phyloP scores from a whole-genome alignment of 2,329 filamentous ascomycete species.

The Penicillium sp. region DNA sequence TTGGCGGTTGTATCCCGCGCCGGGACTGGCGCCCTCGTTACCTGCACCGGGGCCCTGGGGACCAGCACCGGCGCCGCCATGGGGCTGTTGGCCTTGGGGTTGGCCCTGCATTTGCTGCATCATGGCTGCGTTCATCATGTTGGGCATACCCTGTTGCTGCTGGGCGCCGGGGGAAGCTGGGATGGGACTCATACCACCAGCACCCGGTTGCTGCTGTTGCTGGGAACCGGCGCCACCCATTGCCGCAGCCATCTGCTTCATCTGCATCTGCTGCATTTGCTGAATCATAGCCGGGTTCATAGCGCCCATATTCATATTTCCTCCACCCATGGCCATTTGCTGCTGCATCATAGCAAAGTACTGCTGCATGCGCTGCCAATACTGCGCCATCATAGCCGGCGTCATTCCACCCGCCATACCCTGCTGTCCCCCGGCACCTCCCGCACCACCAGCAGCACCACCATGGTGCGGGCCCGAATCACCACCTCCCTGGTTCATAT shows the following conservation, averaged over 20 bases:
- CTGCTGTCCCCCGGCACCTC: conserved; percentile 41
- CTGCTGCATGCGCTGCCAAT: conserved; percentile 98
- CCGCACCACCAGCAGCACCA: conserved; percentile 38
- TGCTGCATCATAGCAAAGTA: conserved; percentile 96
- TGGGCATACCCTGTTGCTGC: conserved; percentile 59
- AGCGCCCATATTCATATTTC: conserved; percentile 64
- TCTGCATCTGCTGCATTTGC: conserved; percentile 70
- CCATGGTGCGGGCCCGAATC: conserved; percentile 53
- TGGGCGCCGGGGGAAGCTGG: conserved; percentile 57
- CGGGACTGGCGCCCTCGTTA: conserved; percentile 50
- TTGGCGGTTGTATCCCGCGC: conserved; percentile 53
- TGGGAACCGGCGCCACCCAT: conserved; percentile 60
- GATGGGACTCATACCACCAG: conserved; percentile 42
- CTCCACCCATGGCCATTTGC: conserved; percentile 69
- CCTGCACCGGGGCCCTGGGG: conserved; percentile 6
- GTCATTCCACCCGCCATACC: conserved; percentile 72
- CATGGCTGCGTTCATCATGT: conserved; percentile 74
- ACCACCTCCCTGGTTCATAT: conserved; percentile 48
- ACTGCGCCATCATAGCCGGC: conserved; percentile 96
- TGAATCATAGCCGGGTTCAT: conserved; percentile 79
- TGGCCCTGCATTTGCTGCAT: conserved; percentile 65
- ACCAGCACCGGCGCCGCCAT: too few species aligned
- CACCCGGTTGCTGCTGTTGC: conserved; percentile 20
- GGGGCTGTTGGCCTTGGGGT: too few species aligned
- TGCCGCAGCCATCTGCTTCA: conserved; percentile 65